Evolutionary conservation across 768 basidiomycete species (phyloP).

Genomic region (Suillus placidus): DNA sequence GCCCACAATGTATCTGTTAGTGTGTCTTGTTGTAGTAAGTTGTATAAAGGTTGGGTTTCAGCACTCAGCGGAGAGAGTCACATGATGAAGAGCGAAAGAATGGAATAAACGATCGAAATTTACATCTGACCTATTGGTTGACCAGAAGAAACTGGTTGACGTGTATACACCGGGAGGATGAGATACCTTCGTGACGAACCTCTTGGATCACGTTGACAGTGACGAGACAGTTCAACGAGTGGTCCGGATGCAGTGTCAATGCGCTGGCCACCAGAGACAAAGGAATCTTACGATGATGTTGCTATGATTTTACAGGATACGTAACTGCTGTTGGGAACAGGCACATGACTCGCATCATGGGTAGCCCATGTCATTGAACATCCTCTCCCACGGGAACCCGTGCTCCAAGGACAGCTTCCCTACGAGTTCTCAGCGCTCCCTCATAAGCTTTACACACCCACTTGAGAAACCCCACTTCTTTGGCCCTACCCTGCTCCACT

Average conservation of each 20-base stretch:
- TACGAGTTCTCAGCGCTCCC: constrained; percentile 62
- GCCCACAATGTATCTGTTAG: background rate
- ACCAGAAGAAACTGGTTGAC: no score
- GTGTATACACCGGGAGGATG: background rate
- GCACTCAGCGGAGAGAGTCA: background rate
- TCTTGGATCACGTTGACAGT: background rate
- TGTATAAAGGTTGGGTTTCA: background rate
- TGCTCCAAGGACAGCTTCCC: constrained; percentile 42
- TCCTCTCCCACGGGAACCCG: background rate
- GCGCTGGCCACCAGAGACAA: no score
- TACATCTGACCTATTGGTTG: background rate
- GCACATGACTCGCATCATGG: no score
- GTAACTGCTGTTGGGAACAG: no score
- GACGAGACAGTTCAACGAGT: background rate
- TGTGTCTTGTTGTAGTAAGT: no score
- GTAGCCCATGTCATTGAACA: background rate
- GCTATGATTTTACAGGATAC: no score
- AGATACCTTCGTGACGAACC: background rate
- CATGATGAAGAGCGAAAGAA: background rate
- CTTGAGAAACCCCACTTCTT: constrained; percentile 67
- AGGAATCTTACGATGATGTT: no score
- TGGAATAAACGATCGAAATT: background rate
- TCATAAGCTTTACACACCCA: constrained; percentile 77
- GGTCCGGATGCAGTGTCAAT: no score
- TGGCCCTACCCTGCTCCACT: constrained; percentile 43